Conservation (phyloP, 371 early-diverging fungal species). For the Dichotomocladium elegans region DNA sequence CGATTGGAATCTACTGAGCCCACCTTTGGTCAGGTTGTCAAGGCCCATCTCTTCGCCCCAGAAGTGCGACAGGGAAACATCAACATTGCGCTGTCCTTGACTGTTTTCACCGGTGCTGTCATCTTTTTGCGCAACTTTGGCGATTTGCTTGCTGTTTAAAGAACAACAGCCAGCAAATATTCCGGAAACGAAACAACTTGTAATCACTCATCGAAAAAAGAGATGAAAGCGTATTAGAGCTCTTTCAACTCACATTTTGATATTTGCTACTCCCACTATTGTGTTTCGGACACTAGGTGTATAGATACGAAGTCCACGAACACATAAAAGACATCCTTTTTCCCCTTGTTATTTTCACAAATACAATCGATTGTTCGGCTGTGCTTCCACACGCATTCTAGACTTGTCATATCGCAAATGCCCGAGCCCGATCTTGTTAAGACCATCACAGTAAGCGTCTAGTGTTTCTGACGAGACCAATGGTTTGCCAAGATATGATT, state of each 20-base stretch:
- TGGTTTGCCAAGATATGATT: constrained; percentile 34
- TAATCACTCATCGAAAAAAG: no score
- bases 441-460: constrained; percentile 25
- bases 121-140: constrained; percentile 66
- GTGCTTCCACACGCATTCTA: constrained; percentile 17
- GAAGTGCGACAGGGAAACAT: constrained; percentile 57
- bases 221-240: no score
- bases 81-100: constrained; percentile 58
- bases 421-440: constrained; percentile 18
- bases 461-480: constrained; percentile 32
- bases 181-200: neutral
- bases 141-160: constrained; percentile 61
- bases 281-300: no score
- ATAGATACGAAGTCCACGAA: no score
- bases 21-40: constrained; percentile 38
- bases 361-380: constrained; percentile 43
- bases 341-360: no score
- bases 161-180: neutral
- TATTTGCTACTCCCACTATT: no score
- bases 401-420: constrained; percentile 10
- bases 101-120: constrained; percentile 60
- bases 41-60: constrained; percentile 46
- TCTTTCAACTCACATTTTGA: no score
- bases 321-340: no score
- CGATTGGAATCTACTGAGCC: constrained; percentile 20